Evolutionary conservation across 1,139 yeast genomes (phyloP).

Genomic region (Yamadazyma diospyri): DNA sequence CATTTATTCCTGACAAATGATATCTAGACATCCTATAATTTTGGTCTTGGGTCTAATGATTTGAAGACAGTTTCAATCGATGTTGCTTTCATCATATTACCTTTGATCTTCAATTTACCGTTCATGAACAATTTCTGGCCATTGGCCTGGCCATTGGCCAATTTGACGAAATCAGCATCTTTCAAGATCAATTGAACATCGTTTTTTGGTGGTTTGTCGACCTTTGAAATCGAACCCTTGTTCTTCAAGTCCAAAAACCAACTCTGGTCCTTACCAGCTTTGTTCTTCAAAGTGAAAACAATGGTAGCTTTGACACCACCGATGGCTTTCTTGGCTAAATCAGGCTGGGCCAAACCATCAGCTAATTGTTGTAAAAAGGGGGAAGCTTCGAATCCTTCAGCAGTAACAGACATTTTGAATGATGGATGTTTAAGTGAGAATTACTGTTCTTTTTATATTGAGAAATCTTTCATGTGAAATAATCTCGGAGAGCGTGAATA

Average conservation of each 20-base stretch:
- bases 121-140: conserved; percentile 83
- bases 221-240: conserved; percentile 52
- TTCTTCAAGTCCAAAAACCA: conserved; percentile 75
- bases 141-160: conserved; percentile 74
- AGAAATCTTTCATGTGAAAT: conserved; percentile 6
- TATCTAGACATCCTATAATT: too few relatives aligned
- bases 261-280: conserved; percentile 58
- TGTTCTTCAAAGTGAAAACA: conserved; percentile 67
- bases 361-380: conserved; percentile 41
- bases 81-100: conserved; percentile 88
- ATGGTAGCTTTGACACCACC: conserved; percentile 59
- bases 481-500: background rate
- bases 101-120: conserved; percentile 82
- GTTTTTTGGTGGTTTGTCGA: conserved; percentile 48
- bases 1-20: too few relatives aligned
- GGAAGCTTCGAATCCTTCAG: conserved; percentile 49
- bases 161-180: conserved; percentile 64
- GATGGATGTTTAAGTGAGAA: conserved; percentile 3
- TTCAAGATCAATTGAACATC: conserved; percentile 65
- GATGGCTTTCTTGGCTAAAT: conserved; percentile 40
- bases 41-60: conserved; percentile 55
- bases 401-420: conserved; percentile 26
- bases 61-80: conserved; percentile 71
- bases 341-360: conserved; percentile 39
- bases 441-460: conserved; percentile 5